Evolutionary conservation across 306 rosid genomes (phyloP).

Genomic region (Prunus padus): DNA sequence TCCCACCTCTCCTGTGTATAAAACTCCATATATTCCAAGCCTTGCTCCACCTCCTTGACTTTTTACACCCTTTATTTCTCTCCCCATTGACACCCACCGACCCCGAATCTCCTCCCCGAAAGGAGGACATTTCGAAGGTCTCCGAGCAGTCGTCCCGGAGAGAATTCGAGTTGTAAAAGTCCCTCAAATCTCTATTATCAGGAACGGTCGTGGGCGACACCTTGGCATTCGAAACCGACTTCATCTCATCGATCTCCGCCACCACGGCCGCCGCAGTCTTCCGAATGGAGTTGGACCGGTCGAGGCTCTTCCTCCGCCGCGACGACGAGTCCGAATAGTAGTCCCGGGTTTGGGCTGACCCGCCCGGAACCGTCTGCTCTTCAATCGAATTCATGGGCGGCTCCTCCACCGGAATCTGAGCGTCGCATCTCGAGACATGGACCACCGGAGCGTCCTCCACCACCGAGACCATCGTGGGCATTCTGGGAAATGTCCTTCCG

Average conservation of each 20-base stretch:
- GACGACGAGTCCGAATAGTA: constrained; percentile 79
- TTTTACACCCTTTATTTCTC: constrained; percentile 57
- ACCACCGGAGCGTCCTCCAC: constrained; percentile 93
- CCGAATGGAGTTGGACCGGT: constrained; percentile 82
- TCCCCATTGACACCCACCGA: constrained; percentile 58
- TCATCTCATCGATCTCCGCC: constrained; percentile 88
- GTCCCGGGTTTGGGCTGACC: constrained; percentile 76
- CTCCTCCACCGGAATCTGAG: constrained; percentile 82
- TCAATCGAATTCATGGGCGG: constrained; percentile 51
- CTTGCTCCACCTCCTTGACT: constrained; percentile 80
- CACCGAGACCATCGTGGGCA: constrained; percentile 93
- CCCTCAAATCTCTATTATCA: constrained; percentile 56
- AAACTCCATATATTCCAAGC: constrained; percentile 90
- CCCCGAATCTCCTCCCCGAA: constrained; percentile 37
- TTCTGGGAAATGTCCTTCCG: constrained; percentile 61
- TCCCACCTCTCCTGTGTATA: constrained; percentile 60
- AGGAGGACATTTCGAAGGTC: constrained; percentile 53
- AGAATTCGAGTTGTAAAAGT: constrained; percentile 61
- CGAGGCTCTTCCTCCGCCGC: constrained; percentile 83
- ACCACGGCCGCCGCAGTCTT: constrained; percentile 94
- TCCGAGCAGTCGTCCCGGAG: constrained; percentile 78
- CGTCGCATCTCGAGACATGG: constrained; percentile 59
- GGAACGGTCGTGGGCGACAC: constrained; percentile 59
- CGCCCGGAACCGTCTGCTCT: constrained; percentile 67
- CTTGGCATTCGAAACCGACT: constrained; percentile 63